Base-by-base conservation (phyloP, 2,329 filamentous ascomycete species). In the Trichoderma hamatum region DNA sequence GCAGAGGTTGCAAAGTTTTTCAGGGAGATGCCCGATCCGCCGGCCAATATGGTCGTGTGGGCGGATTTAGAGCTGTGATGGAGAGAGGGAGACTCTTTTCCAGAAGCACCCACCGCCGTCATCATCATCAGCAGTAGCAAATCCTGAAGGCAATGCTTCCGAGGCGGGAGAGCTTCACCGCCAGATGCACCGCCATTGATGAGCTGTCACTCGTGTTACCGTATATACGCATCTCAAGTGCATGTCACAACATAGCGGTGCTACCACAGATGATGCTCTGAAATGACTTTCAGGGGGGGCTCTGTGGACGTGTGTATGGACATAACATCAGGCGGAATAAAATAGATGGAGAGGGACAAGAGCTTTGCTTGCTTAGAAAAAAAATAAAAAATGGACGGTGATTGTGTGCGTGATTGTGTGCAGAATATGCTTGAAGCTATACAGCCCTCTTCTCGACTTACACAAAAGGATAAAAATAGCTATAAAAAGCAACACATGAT, bases 1-100 rank as follows among this genome's bases (percentile, higher is more conserved):
- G 74, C 75, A 51, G 79, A 82, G 21, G 74, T 85, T 1, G 73
- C 76, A 46, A 59, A 68, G 2, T 84, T 84, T 69, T 85, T 85
- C 69, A 74, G 72, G 58, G 75, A 75, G n/a, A 70, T 83, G 76
- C 72, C 74, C 3, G 76, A 82, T 69, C 75, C 77, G 65, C 82
- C 81, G 4, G 19, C 32, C 9, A 84, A 85, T 71, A 81, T 84
- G 61, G 82, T 85, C 0, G 75, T 84, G 9, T 85, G 83, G 83
- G 78, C 82, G 0, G 83, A 84, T 70, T 79, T 79, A 63, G 78
- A 79, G 16, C 75, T n/a, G 5, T 49, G 1, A 34, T 19, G 16
- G 54, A 32, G 24, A 59, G 26, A 34, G n/a, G 32, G 14, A 43
- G 19, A n/a, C n/a, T 49, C 43, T 13, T 13, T 43, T 49, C 43